These are phyloP conservation scores for Nicotiana otophora DNA, from an alignment of 257 asterid genomes.

Conservation along the genomic window DNA sequence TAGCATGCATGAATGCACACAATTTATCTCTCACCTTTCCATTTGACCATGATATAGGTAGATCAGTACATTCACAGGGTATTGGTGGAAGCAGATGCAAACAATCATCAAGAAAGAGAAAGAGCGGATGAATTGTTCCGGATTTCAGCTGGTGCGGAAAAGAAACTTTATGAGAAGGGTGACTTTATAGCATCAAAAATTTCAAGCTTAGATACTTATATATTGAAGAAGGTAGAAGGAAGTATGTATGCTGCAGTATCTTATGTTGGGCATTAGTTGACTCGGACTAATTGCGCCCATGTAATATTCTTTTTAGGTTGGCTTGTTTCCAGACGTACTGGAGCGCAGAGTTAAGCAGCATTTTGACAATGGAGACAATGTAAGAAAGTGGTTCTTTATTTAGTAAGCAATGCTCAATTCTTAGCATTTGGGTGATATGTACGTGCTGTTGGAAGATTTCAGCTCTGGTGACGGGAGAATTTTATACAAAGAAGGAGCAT, in stretches of 20 bases:
- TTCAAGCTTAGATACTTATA: slow-evolving; percentile 57
- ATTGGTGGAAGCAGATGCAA: slow-evolving; percentile 82
- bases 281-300: not conserved
- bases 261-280: not conserved
- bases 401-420: slow-evolving; percentile 22
- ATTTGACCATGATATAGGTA: slow-evolving; percentile 43
- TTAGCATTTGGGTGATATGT: slow-evolving; percentile 35
- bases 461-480: slow-evolving; percentile 93
- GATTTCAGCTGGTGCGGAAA: slow-evolving; percentile 47
- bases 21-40: slow-evolving; percentile 7
- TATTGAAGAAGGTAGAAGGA: slow-evolving; percentile 58
- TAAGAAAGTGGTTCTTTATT: slow-evolving; percentile 33
- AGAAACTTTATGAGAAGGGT: slow-evolving; percentile 63
- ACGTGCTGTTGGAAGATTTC: slow-evolving; percentile 75
- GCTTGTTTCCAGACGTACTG: slow-evolving; percentile 82
- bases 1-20: not conserved
- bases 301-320: slow-evolving; percentile 43
- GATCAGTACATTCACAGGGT: slow-evolving; percentile 86
- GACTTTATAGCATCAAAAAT: slow-evolving; percentile 69
- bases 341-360: slow-evolving; percentile 75
- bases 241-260: not conserved
- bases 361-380: slow-evolving; percentile 84
- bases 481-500: slow-evolving; percentile 89
- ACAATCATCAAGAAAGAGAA: slow-evolving; percentile 42
- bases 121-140: slow-evolving; percentile 49